Conservation (phyloP, 1,139 yeast species). For the Kluyveromyces marxianus region DNA sequence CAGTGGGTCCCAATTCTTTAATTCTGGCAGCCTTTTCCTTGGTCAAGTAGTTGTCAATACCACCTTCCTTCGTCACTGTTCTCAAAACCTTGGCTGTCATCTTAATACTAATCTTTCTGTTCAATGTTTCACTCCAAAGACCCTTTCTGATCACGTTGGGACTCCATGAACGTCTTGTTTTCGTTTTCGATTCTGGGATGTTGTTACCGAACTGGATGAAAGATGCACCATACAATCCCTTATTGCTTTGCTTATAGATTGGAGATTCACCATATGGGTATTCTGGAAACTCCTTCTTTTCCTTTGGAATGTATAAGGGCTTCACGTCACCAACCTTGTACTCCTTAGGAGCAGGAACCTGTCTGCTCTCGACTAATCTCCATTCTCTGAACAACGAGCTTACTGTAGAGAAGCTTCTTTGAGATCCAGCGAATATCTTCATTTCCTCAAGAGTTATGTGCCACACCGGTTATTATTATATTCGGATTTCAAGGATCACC, state of each 20-base stretch:
- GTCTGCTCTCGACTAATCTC: constrained; percentile 36
- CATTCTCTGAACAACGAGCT: constrained; percentile 28
- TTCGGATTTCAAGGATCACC: no score
- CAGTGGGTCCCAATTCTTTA: constrained; percentile 85
- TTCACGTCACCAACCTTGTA: constrained; percentile 39
- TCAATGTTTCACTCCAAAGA: constrained; percentile 78
- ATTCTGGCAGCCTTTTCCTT: constrained; percentile 85
- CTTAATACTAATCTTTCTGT: constrained; percentile 45
- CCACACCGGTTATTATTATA: not conserved
- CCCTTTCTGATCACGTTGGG: constrained; percentile 73
- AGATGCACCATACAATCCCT: constrained; percentile 86
- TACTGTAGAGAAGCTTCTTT: constrained; percentile 15
- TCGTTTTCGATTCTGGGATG: constrained; percentile 70
- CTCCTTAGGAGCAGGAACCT: constrained; percentile 32
- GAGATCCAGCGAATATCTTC: constrained; percentile 8
- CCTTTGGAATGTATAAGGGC: constrained; percentile 43
- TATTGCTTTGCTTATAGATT: constrained; percentile 74
- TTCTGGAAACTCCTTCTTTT: constrained; percentile 51
- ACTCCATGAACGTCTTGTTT: constrained; percentile 66
- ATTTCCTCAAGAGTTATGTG: not conserved
- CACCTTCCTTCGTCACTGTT: constrained; percentile 89
- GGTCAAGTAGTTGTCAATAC: constrained; percentile 76
- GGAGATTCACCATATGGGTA: constrained; percentile 78
- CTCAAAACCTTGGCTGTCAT: constrained; percentile 78
- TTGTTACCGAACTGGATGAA: constrained; percentile 72